Percentiles rank a stretch among this genome's conserved stretches.
These are phyloP conservation scores for Backusella circina DNA, from an alignment of 192 early-diverging fungal species.

Conservation along the genomic window DNA sequence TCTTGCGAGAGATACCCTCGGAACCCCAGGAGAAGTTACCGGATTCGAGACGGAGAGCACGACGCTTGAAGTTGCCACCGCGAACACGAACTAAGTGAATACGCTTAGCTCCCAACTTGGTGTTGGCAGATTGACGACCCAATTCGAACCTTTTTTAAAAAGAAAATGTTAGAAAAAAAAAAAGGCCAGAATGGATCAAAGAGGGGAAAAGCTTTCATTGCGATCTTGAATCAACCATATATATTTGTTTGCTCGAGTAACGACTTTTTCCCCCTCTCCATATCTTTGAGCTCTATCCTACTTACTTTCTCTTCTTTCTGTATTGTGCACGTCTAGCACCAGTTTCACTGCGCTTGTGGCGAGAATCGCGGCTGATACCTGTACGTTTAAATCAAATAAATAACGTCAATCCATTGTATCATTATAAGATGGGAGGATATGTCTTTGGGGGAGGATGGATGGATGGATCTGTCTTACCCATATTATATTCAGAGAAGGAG, in stretches of 20 bases:
- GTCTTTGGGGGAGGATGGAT: neutral
- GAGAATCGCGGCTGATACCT: constrained; percentile 99
- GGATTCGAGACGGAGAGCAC: constrained; percentile 94
- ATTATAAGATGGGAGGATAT: neutral
- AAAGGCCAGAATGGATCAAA: neutral
- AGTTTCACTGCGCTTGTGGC: constrained; percentile 96
- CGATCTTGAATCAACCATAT: neutral
- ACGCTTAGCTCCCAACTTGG: constrained; percentile 96
- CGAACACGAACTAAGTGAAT: constrained; percentile 96
- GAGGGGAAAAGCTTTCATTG: neutral
- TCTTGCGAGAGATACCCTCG: constrained; percentile 92
- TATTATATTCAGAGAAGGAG: constrained; percentile 6
- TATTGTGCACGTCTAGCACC: constrained; percentile 99
- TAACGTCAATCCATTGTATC: neutral
- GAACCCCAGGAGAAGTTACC: constrained; percentile 99
- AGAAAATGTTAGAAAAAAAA: neutral
- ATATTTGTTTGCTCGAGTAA: neutral
- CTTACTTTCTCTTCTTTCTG: constrained; percentile 99
- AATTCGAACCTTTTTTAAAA: constrained; percentile 75
- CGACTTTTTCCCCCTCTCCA: neutral
- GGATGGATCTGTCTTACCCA: constrained; percentile 3
- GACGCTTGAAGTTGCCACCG: constrained; percentile 98
- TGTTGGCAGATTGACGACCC: constrained; percentile 97
- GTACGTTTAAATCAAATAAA: constrained; percentile 9
- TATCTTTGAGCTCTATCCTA: neutral